Conservation (phyloP, 768 basidiomycete genomes). For the Kwoniella sp. region DNA sequence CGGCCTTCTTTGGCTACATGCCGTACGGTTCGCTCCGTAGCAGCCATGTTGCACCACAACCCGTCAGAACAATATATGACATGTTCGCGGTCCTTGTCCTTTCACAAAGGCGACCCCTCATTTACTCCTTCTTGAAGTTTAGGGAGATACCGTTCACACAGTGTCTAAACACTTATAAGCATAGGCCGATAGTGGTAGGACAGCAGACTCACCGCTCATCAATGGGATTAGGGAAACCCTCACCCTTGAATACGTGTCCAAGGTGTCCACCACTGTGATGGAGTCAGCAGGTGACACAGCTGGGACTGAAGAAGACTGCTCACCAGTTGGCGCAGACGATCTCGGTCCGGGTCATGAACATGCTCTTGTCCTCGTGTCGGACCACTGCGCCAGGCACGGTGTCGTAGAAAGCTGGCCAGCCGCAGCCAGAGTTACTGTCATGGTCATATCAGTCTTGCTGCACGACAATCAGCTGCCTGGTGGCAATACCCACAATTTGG, state of each 20-base stretch:
- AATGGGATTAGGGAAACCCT: conserved; percentile 76
- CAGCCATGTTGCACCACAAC: too few relatives aligned
- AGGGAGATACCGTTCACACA: conserved; percentile 77
- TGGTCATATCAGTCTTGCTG: not conserved
- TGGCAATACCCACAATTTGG: conserved; percentile 63
- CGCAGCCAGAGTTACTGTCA: conserved; percentile 71
- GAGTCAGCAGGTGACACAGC: too few relatives aligned
- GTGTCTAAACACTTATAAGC: conserved; percentile 28
- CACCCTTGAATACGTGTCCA: conserved; percentile 93
- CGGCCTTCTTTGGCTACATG: too few relatives aligned
- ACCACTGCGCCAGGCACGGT: conserved; percentile 85
- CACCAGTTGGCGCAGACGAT: conserved; percentile 79
- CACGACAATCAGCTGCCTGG: not conserved
- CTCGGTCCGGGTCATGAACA: conserved; percentile 69
- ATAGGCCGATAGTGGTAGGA: too few relatives aligned
- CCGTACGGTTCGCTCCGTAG: too few relatives aligned
- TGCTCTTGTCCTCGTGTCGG: conserved; percentile 63
- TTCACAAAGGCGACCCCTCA: not conserved
- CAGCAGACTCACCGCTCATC: conserved; percentile 31
- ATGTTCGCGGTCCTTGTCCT: not conserved
- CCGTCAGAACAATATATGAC: not conserved
- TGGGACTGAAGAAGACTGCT: not conserved
- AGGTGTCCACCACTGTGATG: conserved; percentile 69
- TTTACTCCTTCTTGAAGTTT: conserved; percentile 60
- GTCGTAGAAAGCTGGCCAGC: conserved; percentile 98